phyloP scores from a whole-genome alignment of 371 early-diverging fungal species.

The Mortierella sp. region DNA sequence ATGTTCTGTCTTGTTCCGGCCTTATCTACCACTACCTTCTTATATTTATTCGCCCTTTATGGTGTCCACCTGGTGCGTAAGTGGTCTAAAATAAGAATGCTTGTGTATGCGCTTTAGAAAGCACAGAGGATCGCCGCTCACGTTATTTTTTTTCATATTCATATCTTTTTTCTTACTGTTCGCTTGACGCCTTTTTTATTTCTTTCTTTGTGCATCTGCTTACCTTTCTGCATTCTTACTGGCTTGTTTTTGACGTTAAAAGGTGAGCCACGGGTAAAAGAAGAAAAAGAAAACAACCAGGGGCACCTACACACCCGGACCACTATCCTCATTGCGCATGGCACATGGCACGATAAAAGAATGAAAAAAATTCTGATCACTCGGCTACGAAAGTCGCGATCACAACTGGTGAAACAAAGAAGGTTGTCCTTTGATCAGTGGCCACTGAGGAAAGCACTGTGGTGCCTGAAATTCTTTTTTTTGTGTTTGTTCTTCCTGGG shows the following conservation, averaged over 20 bases:
- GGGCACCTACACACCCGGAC: neutral
- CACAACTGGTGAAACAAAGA: neutral
- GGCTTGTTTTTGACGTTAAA: neutral
- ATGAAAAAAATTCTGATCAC: neutral
- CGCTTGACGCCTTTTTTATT: neutral
- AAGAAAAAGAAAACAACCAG: neutral
- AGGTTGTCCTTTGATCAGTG: neutral
- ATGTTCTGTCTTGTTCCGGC: neutral
- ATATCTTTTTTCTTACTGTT: neutral
- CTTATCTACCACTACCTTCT: neutral
- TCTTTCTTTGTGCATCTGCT: neutral
- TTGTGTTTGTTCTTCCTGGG: neutral
- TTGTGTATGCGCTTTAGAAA: neutral
- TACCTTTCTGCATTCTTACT: neutral
- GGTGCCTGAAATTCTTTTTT: neutral
- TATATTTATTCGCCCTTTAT: neutral
- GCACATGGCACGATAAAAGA: neutral
- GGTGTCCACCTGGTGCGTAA: neutral
- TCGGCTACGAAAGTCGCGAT: neutral
- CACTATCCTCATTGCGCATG: neutral
- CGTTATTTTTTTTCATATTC: neutral
- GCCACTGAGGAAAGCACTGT: neutral
- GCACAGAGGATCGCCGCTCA: neutral
- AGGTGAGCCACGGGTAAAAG: neutral
- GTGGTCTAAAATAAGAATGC: slow-evolving; percentile 2